Evolutionary conservation across 495 filamentous ascomycete species (phyloP).

Genomic region (Parachaetomium inaequale): DNA sequence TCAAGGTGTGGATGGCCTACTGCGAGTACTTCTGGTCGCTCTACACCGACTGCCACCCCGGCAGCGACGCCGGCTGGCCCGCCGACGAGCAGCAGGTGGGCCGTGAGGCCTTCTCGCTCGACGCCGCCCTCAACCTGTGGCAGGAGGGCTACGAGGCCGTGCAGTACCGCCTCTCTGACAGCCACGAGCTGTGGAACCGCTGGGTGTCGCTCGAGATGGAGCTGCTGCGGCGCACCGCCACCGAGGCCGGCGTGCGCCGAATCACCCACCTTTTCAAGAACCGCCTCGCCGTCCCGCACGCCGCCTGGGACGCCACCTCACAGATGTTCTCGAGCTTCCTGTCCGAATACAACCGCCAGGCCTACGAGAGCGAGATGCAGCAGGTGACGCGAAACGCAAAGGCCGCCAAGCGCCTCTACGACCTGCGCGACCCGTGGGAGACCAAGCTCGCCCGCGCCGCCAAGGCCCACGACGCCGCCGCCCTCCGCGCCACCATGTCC

Average conservation of each 20-base stretch:
- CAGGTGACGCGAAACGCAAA: conserved; percentile 60
- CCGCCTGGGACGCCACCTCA: conserved; percentile 80
- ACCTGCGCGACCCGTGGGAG: conserved; percentile 68
- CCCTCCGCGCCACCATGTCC: conserved; percentile 55
- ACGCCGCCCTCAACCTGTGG: conserved; percentile 74
- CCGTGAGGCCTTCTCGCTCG: conserved; percentile 74
- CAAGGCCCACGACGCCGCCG: conserved; percentile 54
- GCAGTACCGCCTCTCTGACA: conserved; percentile 77
- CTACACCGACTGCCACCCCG: conserved; percentile 59
- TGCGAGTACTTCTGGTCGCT: conserved; percentile 81
- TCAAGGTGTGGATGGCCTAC: conserved; percentile 83
- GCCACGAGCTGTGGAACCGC: conserved; percentile 84
- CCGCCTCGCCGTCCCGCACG: conserved; percentile 75
- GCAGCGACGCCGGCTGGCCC: conserved; percentile 59
- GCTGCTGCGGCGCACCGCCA: conserved; percentile 52
- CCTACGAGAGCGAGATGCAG: conserved; percentile 79
- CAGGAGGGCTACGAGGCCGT: conserved; percentile 72
- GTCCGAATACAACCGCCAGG: conserved; percentile 66
- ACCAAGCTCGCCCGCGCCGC: conserved; percentile 57
- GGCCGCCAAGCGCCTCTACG: conserved; percentile 66
- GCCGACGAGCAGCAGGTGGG: conserved; percentile 73
- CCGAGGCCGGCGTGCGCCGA: conserved; percentile 56
- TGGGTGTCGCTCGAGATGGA: conserved; percentile 61
- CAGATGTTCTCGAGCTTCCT: conserved; percentile 78
- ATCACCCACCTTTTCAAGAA: conserved; percentile 67